phyloP scores from a whole-genome alignment of 345 rosid species.

The Ceriops tagal region DNA sequence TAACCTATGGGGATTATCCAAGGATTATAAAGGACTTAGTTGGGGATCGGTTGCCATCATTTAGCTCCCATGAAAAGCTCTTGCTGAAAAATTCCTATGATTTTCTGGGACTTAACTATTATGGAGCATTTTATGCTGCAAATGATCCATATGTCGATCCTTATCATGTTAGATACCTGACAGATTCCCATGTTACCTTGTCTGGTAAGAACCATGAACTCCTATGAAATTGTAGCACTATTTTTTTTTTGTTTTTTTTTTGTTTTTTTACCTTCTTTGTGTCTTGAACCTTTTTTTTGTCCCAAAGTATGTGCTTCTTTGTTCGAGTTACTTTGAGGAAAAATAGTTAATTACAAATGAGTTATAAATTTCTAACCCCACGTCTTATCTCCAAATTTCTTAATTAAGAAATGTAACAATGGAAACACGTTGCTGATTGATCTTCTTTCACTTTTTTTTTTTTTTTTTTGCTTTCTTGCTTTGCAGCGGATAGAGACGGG shows the following conservation, averaged over 20 bases:
- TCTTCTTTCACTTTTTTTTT: too few species aligned
- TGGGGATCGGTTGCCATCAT: background rate
- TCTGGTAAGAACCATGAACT: background rate
- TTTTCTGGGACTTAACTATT: conserved; percentile 11
- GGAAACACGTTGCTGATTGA: too few species aligned
- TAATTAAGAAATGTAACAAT: too few species aligned
- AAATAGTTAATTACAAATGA: too few species aligned
- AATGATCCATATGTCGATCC: background rate
- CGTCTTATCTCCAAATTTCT: too few species aligned
- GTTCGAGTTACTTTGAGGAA: too few species aligned
- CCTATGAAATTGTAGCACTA: background rate
- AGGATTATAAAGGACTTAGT: background rate
- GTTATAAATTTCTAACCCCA: too few species aligned
- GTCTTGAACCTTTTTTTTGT: too few species aligned
- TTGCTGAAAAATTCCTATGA: background rate
- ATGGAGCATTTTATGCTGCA: conserved; percentile 6
- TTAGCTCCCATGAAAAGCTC: background rate
- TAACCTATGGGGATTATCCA: conserved; percentile 7
- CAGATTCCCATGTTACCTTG: background rate
- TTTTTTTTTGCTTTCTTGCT: background rate
- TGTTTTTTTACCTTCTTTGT: too few species aligned
- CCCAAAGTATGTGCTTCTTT: too few species aligned
- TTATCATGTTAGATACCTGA: background rate
- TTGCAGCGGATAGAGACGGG: background rate
- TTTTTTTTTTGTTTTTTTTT: too few species aligned